Percentiles rank a stretch among this genome's conserved stretches.
phyloP scores from a whole-genome alignment of 345 rosid genomes.

The Ceriops decandra region DNA sequence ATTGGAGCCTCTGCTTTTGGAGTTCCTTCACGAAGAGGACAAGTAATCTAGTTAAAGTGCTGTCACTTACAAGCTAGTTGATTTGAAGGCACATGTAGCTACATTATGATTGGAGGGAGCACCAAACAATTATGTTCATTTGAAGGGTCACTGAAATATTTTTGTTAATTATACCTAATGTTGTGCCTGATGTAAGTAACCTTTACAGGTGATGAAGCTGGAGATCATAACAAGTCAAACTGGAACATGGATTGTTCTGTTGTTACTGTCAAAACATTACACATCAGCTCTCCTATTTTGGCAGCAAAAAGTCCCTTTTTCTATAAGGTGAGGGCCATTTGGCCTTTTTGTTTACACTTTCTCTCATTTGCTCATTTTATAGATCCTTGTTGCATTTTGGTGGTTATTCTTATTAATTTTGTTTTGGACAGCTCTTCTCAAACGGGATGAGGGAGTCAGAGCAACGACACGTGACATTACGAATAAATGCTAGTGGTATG shows the following conservation, averaged over 20 bases:
- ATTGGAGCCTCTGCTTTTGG: too few relatives aligned
- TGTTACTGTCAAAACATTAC: conserved; percentile 73
- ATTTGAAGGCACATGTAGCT: too few relatives aligned
- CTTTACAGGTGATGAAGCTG: conserved; percentile 70
- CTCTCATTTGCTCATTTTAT: background rate
- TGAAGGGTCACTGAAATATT: background rate
- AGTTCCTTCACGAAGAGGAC: too few relatives aligned
- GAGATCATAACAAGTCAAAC: conserved; percentile 50
- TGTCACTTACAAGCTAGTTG: too few relatives aligned
- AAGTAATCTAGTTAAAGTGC: too few relatives aligned
- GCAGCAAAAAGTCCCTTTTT: conserved; percentile 99
- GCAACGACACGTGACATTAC: conserved; percentile 88
- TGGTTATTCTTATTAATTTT: background rate
- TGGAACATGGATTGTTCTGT: conserved; percentile 89
- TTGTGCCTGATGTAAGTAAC: conserved; percentile 2
- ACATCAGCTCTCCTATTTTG: conserved; percentile 97
- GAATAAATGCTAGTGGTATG: conserved; percentile 80
- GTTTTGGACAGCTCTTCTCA: conserved; percentile 69
- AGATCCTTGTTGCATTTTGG: background rate
- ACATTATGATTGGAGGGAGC: background rate
- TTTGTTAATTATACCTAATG: background rate
- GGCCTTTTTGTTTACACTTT: background rate
- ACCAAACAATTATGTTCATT: background rate
- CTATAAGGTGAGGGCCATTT: conserved; percentile 54
- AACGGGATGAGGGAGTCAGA: conserved; percentile 99